These are phyloP conservation scores for Rutstroemia sp. DNA, from an alignment of 2,329 filamentous ascomycete genomes.

Conservation along the genomic window DNA sequence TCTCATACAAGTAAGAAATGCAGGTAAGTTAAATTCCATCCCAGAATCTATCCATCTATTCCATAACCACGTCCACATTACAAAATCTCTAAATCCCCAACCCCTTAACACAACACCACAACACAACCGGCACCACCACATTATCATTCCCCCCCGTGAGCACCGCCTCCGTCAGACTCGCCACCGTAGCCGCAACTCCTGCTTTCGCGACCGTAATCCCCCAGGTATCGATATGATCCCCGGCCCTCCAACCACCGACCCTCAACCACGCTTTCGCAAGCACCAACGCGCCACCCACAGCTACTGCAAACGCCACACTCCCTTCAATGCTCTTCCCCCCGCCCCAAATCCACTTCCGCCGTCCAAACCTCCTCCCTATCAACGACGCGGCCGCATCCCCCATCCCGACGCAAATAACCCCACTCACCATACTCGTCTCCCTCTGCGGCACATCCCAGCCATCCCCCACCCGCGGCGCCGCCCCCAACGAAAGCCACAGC, in stretches of 20 bases:
- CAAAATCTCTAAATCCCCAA: conserved; percentile 23
- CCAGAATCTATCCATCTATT: too few species aligned
- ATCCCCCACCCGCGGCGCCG: neutral
- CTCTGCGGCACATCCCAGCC: conserved; percentile 68
- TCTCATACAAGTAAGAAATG: too few species aligned
- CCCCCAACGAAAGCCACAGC: conserved; percentile 76
- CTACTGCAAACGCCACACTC: conserved; percentile 69
- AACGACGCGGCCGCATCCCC: conserved; percentile 91
- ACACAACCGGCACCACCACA: conserved; percentile 71
- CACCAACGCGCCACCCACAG: conserved; percentile 69
- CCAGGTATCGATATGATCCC: conserved; percentile 59
- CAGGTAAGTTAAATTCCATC: too few species aligned
- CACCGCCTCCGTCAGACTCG: conserved; percentile 90
- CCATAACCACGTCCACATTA: too few species aligned
- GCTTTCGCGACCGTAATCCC: conserved; percentile 46
- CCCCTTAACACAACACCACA: conserved; percentile 91
- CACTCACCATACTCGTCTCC: conserved; percentile 84
- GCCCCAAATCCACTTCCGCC: conserved; percentile 90
- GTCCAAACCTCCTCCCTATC: conserved; percentile 79
- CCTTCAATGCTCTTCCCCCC: conserved; percentile 95
- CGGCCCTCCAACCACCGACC: conserved; percentile 71
- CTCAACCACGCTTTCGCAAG: conserved; percentile 66
- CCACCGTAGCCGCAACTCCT: conserved; percentile 64
- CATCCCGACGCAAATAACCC: conserved; percentile 89
- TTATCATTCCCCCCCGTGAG: conserved; percentile 97